Conservation (phyloP, 2,329 filamentous ascomycete species). For the Neonectria magnoliae region DNA sequence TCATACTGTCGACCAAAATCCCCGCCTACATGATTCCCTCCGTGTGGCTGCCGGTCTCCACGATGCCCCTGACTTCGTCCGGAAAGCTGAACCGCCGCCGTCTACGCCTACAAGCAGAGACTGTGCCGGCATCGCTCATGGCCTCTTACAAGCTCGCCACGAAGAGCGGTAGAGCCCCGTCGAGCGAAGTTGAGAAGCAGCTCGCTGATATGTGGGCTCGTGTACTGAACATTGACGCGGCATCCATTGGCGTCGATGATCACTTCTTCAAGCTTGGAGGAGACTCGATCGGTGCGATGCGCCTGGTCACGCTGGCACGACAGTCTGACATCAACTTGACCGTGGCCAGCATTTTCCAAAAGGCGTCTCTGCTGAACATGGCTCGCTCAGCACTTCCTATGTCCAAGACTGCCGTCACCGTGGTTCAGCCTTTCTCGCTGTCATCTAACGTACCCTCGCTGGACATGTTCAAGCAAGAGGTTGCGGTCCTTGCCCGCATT, state of each 20-base stretch:
- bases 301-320: constrained; percentile 45
- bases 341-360: constrained; percentile 57
- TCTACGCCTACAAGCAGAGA: constrained; percentile 33
- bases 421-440: constrained; percentile 26
- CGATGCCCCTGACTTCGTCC: constrained; percentile 54
- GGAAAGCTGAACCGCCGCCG: constrained; percentile 57
- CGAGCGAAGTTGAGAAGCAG: constrained; percentile 39
- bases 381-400: constrained; percentile 30
- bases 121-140: constrained; percentile 9
- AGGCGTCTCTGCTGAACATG: constrained; percentile 32
- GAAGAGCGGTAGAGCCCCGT: constrained; percentile 45
- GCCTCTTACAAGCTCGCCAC: constrained; percentile 25
- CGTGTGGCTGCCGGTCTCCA: constrained; percentile 51
- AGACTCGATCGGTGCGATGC: constrained; percentile 41
- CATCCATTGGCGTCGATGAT: constrained; percentile 38
- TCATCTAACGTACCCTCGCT: constrained; percentile 2
- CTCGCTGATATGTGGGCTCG: constrained; percentile 30
- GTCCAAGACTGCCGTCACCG: background rate
- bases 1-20: constrained; percentile 27
- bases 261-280: constrained; percentile 59
- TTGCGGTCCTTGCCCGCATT: background rate
- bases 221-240: constrained; percentile 14
- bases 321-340: constrained; percentile 51
- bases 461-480: background rate
- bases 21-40: constrained; percentile 54